Conservation (phyloP, 2,329 filamentous ascomycete genomes). For the Camptophora hylomeconis region DNA sequence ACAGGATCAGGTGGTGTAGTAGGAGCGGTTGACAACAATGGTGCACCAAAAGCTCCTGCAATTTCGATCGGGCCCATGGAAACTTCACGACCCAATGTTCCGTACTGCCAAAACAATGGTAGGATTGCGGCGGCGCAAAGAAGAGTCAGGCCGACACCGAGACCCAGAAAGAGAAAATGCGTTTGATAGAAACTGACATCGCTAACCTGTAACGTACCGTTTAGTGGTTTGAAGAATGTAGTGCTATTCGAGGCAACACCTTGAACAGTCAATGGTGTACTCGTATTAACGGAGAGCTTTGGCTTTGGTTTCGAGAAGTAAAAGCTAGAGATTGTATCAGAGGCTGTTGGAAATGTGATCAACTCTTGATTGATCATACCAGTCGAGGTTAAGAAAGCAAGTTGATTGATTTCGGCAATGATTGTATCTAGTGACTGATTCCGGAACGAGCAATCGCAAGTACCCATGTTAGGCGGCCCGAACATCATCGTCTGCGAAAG, state of each 20-base stretch:
- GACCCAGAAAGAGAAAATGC: conserved; percentile 4
- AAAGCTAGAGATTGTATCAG: background rate
- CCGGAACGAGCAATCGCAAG: conserved; percentile 5
- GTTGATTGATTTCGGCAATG: conserved; percentile 3
- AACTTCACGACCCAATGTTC: background rate
- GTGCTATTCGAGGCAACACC: conserved; percentile 4
- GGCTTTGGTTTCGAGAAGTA: conserved; percentile 1
- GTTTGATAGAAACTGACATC: conserved; percentile 5
- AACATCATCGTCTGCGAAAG: conserved; percentile 5
- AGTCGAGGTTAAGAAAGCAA: conserved; percentile 4
- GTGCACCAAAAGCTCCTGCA: background rate
- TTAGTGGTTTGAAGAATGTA: conserved; percentile 1
- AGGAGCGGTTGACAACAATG: conserved; percentile 3
- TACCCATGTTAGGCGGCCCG: conserved; percentile 5
- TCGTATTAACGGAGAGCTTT: background rate
- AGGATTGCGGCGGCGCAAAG: conserved; percentile 1
- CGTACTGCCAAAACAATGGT: conserved; percentile 1
- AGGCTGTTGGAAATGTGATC: no score
- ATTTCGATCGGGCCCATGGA: conserved; percentile 1
- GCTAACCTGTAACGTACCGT: conserved; percentile 1
- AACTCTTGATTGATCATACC: no score
- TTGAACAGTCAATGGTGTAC: conserved; percentile 1
- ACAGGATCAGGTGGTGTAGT: no score
- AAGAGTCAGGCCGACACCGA: conserved; percentile 3
- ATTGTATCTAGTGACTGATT: conserved; percentile 4